phyloP scores from a whole-genome alignment of 148 eudicot genomes.

The Vaccinium myrtillus region DNA sequence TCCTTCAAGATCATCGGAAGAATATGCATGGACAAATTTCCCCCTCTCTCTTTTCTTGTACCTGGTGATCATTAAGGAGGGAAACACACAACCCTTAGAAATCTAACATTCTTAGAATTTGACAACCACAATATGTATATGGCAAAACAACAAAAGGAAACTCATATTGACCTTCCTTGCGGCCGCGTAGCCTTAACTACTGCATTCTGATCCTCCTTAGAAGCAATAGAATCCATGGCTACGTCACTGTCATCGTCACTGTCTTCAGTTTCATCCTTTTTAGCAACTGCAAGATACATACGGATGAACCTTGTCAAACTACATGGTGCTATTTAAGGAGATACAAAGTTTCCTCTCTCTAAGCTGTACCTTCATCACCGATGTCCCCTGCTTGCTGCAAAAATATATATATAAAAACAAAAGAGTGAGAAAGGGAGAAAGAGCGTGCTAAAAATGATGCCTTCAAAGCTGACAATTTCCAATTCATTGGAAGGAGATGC shows the following conservation, averaged over 20 bases:
- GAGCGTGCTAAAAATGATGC: neutral
- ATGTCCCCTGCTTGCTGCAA: constrained; percentile 67
- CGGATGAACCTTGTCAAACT: neutral
- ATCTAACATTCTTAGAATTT: neutral
- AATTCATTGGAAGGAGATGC: neutral
- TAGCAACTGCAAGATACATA: constrained; percentile 33
- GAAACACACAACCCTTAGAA: neutral
- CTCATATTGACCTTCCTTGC: constrained; percentile 70
- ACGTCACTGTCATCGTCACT: constrained; percentile 15
- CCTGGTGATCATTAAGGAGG: constrained; percentile 36
- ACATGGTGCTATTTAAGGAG: neutral
- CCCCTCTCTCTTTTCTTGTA: constrained; percentile 84
- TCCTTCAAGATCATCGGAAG: constrained; percentile 85
- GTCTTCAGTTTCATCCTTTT: constrained; percentile 38
- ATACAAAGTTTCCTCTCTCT: neutral
- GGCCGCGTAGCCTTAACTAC: constrained; percentile 70
- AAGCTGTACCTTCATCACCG: constrained; percentile 40
- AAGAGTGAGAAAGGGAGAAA: neutral
- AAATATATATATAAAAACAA: neutral
- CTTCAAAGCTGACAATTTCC: neutral
- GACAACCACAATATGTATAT: neutral
- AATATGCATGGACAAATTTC: constrained; percentile 64
- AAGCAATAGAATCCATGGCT: constrained; percentile 18
- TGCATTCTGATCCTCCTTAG: constrained; percentile 31
- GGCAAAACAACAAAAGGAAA: neutral